Evolutionary conservation across 2,329 filamentous ascomycete species (phyloP), one percentile per base, ranked within the genome.

Genomic region (Colletotrichum chrysophilum): DNA sequence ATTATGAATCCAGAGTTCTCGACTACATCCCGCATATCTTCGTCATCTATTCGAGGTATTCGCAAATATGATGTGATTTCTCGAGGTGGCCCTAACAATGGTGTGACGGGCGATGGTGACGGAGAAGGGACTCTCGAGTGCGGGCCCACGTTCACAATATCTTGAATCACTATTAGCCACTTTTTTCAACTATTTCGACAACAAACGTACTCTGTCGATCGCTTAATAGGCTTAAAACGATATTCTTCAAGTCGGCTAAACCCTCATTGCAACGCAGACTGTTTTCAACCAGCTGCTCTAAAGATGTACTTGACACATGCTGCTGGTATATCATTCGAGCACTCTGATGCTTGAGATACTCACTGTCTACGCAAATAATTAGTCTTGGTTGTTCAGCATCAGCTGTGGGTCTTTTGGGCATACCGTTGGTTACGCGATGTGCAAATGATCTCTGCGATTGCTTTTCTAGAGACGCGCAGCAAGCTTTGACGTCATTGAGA

Each of bases 161-260:
- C 36, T 43, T 43, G 0, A 43, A 18, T 43, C 4, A 43, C 18
- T 18, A 13, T 43, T 43, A 43, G 36, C 4, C 36, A 43, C 16
- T 43, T 18, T 18, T 0, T 4, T 43, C 0, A 8, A 9, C 7
- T 18, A n/a, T n/a, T n/a, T n/a, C 2, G 8, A 43, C 3, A 9
- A 3, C 2, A n/a, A 43, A 43, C 38, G 38, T n/a, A 43, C 38
- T 43, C 38, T 43, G 38, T 43, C 16, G 36, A 18, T 43, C 36
- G 36, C 7, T 43, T 8, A 43, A 18, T 43, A 43, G 4, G 4
- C 16, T 10, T 8, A 43, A 9, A 18, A 43, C 36, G 18, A 43
- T 43, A 8, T 43, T 43, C 16, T 43, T 43, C 4, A 43, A 9
- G 18, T 43, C 38, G 5, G 38, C 38, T 5, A n/a, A n/a, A 10